These are phyloP conservation scores for Phlegmacium glaucopus DNA, from an alignment of 768 basidiomycete genomes.

Conservation along the genomic window DNA sequence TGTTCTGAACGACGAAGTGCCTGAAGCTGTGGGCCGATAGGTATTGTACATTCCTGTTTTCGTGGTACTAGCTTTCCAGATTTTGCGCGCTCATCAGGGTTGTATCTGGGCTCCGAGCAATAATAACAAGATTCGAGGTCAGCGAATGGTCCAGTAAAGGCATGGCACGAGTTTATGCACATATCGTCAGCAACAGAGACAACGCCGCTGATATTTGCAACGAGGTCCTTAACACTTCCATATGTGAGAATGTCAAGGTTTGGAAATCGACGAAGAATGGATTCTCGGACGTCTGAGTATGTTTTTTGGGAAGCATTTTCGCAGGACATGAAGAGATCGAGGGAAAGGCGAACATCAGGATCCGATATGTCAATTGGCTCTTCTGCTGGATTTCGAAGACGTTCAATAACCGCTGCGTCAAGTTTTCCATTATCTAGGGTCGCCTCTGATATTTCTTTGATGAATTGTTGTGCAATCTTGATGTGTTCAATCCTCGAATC, in stretches of 20 bases:
- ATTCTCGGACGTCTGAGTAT: neutral
- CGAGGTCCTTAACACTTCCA: conserved; percentile 5
- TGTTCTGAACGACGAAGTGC: neutral
- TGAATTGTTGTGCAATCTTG: conserved; percentile 7
- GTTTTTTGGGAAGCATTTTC: neutral
- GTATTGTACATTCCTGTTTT: conserved; percentile 1
- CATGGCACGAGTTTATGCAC: conserved; percentile 22
- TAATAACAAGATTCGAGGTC: conserved; percentile 12
- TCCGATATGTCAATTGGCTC: neutral
- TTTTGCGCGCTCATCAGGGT: neutral
- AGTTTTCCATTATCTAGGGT: conserved; percentile 11
- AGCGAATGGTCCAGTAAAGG: conserved; percentile 19
- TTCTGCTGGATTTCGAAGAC: neutral
- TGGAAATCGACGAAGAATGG: conserved; percentile 6
- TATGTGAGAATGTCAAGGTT: conserved; percentile 5
- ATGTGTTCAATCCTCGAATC: neutral
- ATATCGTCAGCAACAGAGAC: conserved; percentile 17
- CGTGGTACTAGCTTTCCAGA: conserved; percentile 3
- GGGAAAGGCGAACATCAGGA: neutral
- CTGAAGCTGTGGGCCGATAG: conserved; percentile 4
- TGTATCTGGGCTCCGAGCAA: conserved; percentile 12
- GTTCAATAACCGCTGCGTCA: neutral
- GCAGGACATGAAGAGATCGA: neutral
- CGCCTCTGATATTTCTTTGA: conserved; percentile 6
- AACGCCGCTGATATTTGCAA: conserved; percentile 10